Evolutionary conservation across 2,329 filamentous ascomycete species (phyloP).

Genomic region (Fulvia fulva): DNA sequence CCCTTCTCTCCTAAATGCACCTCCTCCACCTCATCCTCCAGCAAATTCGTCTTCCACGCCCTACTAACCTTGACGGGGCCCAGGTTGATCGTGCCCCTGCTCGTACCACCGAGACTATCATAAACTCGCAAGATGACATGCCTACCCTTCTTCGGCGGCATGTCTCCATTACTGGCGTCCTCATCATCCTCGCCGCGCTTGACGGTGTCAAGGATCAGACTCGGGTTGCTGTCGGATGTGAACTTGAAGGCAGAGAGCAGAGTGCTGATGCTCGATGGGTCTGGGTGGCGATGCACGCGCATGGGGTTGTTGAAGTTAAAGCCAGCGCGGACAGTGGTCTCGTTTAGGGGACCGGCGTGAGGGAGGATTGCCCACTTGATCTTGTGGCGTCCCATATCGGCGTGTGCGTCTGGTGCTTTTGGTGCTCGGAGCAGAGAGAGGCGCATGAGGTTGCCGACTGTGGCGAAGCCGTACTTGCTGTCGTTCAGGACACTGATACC

Average conservation of each 20-base stretch:
- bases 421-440: conserved; percentile 79
- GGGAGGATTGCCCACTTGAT: conserved; percentile 91
- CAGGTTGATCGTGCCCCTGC: conserved; percentile 65
- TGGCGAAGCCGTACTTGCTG: conserved; percentile 94
- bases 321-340: conserved; percentile 73
- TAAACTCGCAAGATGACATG: conserved; percentile 84
- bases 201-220: conserved; percentile 78
- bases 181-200: conserved; percentile 70
- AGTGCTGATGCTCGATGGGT: conserved; percentile 24
- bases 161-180: conserved; percentile 50
- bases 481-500: conserved; percentile 93
- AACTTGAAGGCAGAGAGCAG: conserved; percentile 60
- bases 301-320: conserved; percentile 89
- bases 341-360: conserved; percentile 67
- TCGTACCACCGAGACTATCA: conserved; percentile 80
- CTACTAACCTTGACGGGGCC: conserved; percentile 65
- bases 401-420: conserved; percentile 88
- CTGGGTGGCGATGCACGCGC: conserved; percentile 46
- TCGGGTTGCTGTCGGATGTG: conserved; percentile 30
- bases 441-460: conserved; percentile 82
- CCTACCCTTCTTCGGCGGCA: conserved; percentile 59
- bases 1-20: conserved; percentile 47
- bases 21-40: conserved; percentile 81
- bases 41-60: conserved; percentile 76
- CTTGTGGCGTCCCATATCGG: conserved; percentile 79